Base-by-base conservation (phyloP, 805 yeast genomes). In the Wickerhamiella galacta region DNA sequence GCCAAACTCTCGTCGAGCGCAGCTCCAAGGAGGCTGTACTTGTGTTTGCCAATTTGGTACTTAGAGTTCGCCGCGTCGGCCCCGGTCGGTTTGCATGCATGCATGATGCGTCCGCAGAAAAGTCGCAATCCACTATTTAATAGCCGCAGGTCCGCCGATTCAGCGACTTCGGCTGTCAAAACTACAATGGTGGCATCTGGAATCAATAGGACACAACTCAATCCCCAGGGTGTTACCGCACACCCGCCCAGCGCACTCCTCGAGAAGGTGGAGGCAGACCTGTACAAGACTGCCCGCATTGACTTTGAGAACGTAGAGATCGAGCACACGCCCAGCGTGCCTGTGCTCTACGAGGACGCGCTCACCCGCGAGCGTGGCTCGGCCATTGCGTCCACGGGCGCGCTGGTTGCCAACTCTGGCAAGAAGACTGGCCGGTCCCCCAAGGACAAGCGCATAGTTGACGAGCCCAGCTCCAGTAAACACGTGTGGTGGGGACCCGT, bases 401-500 rank as follows among this genome's bases (percentile, higher is more conserved):
- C 96, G 30, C 67, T 87, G 45, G 77, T 87, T 59, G 96, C 98
- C 30, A 85, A 72, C 62, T 82, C 95, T 15, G 98, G 98, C 53
- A 64, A 71, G 45, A 87, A 87, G 64, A 87, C 96, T 35, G 98
- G 98, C 51, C 77, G 98, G 62, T 87, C 95, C 22, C 98, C 98
- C 56, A 80, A 79, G 65, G 98, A 87, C 63, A 87, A 87, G 61
- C 79, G 98, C 64, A 81, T 87, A 56, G 95, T 87, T 41, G 95
- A 85, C 50, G 96, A 90, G 64, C 77, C 71, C 47, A 68, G 90
- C 32, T 82, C 95, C 25, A 60, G 68, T 39, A 68, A 80, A 38
- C 64, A 85, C 52, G 72, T 87, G 48, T 87, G 98, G 98, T 87
- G 98, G 98, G 98, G 98, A 17, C 96, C 96, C 2, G 98, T 87